A percentile compares a stretch with the other conserved stretches of the same genome.
Conservation (phyloP, 1,139 yeast species). For the Hyphopichia fennica region DNA sequence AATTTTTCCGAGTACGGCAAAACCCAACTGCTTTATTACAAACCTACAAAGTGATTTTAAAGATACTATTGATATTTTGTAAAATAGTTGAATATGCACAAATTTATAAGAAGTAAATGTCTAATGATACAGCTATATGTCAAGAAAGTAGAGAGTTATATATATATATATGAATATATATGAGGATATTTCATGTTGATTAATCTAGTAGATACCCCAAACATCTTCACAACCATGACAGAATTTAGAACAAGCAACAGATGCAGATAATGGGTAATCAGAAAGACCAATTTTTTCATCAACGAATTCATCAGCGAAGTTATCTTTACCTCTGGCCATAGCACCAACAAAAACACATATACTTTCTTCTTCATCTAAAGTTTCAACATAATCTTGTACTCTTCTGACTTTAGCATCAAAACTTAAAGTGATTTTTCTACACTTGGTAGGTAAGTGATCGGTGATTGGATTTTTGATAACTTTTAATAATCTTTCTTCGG, state of each 20-base stretch:
- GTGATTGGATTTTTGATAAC: slow-evolving; percentile 97
- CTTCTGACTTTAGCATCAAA: slow-evolving; percentile 87
- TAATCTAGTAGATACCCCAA: slow-evolving; percentile 65
- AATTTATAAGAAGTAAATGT: slow-evolving; percentile 5
- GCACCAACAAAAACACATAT: slow-evolving; percentile 98
- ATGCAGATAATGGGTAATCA: slow-evolving; percentile 92
- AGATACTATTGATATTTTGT: no score
- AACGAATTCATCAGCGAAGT: slow-evolving; percentile 93
- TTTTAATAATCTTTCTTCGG: slow-evolving; percentile 88
- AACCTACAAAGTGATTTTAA: no score
- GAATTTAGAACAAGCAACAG: slow-evolving; percentile 97
- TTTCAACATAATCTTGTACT: slow-evolving; percentile 84
- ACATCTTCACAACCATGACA: slow-evolving; percentile 99
- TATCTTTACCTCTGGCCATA: slow-evolving; percentile 98
- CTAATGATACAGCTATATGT: slow-evolving; percentile 1
- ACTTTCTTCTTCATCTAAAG: slow-evolving; percentile 84
- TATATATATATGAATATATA: slow-evolving; percentile 3
- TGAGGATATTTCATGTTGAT: background rate
- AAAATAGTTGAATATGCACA: no score
- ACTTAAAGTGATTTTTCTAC: slow-evolving; percentile 91
- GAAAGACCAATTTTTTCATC: slow-evolving; percentile 97
- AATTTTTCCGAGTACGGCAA: no score
- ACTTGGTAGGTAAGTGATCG: slow-evolving; percentile 93
- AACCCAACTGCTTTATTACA: no score
- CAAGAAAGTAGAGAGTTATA: background rate